Base-by-base conservation (phyloP, 495 filamentous ascomycete species). In the Annulohypoxylon nitens region DNA sequence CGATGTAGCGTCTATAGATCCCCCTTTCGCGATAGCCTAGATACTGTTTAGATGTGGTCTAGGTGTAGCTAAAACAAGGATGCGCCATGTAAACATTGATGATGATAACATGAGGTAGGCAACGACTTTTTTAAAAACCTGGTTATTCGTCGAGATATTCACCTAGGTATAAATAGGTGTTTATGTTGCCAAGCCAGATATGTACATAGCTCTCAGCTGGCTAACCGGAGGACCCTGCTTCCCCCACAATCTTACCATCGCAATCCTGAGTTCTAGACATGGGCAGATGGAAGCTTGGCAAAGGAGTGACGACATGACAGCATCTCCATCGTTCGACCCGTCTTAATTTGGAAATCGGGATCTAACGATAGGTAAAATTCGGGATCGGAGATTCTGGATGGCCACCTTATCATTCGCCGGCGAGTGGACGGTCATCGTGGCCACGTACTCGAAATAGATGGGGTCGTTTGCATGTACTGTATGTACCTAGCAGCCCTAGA, bases 211-310 rank as follows among this genome's bases (percentile, higher is more conserved):
- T 64, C 60, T 64, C 55, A 23, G 45, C 33, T 67, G 50, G 61
- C 51, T 60, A 63, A 69, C 66, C 58, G 34, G 58, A 65, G 57
- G 57, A 50, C 36, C 41, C 57, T 70, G 60, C 23, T 48, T 74
- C 62, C 67, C 71, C 71, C 71, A 70, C 67, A 70, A 62, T 69
- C 71, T 66, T 34, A 30, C 16, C 43, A 61, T 50, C 50, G 26
- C 50, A 63, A 55, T 34, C 20, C 64, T 14, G 23, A 34, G 53
- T 51, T 57, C 48, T 74, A 59, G 62, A 67, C 67, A 70, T 67
- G 71, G 71, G 50, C 67, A n/a, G 47, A 74, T 23, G 67, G 67
- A 69, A 74, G 71, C 67, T 74, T 74, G 62, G 67, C 71, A 23
- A 55, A 41, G 18, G 20, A 60, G 57, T 70, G 61, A 70, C 62